A percentile compares a stretch with the other conserved stretches of the same genome.
These are phyloP conservation scores for Talaromyces funiculosus DNA, from an alignment of 2,329 filamentous ascomycete genomes.

Conservation along the genomic window DNA sequence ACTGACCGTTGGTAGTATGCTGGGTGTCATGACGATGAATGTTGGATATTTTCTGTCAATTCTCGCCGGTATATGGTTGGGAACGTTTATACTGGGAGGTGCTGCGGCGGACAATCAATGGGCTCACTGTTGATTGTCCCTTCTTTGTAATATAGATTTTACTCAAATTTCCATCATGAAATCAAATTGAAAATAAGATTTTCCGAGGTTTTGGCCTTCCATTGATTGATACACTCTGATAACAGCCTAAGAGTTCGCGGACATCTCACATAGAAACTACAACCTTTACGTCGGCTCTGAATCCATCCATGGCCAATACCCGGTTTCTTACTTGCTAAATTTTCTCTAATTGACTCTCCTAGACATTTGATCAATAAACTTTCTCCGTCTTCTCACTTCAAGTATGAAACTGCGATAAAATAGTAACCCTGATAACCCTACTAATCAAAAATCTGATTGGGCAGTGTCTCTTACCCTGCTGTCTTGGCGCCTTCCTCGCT, in stretches of 20 bases:
- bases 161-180: neutral
- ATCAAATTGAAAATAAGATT: neutral
- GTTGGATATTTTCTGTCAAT: slow-evolving; percentile 77
- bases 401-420: too few species aligned
- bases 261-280: neutral
- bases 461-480: neutral
- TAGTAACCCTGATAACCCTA: too few species aligned
- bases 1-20: slow-evolving; percentile 57
- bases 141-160: too few species aligned
- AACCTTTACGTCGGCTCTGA: too few species aligned
- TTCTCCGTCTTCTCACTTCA: too few species aligned
- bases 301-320: too few species aligned
- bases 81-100: slow-evolving; percentile 68
- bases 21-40: slow-evolving; percentile 86
- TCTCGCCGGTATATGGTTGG: slow-evolving; percentile 70
- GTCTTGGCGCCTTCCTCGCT: neutral
- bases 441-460: neutral
- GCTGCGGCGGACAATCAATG: slow-evolving; percentile 19
- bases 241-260: neutral
- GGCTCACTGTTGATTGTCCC: neutral
- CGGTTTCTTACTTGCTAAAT: too few species aligned
- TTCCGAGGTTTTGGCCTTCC: neutral
- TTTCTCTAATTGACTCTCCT: too few species aligned
- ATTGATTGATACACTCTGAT: neutral
- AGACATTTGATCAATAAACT: too few species aligned